A percentile compares a stretch with the other conserved stretches of the same genome.
Conservation (phyloP, 768 basidiomycete species). For the Tricholoma sp. region DNA sequence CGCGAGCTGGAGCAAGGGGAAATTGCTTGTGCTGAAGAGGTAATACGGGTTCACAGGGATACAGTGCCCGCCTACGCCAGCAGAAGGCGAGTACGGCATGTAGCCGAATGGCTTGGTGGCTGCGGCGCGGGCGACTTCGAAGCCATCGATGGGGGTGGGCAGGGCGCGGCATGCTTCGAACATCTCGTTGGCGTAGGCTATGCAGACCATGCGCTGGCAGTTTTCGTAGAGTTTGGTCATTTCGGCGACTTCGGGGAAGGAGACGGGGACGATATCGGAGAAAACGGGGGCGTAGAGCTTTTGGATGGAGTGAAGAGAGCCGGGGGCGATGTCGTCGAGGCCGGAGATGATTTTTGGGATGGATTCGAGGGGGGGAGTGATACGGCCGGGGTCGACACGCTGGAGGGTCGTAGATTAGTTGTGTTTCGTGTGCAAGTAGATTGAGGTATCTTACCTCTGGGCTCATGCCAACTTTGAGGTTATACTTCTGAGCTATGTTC, state of each 20-base stretch:
- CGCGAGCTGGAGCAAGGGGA: neutral
- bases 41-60: too few species aligned
- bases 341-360: neutral
- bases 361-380: neutral
- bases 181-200: neutral
- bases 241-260: neutral
- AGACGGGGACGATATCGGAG: neutral
- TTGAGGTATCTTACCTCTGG: neutral
- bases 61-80: neutral
- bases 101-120: neutral
- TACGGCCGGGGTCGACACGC: neutral
- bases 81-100: neutral
- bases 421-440: neutral
- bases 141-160: neutral
- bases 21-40: neutral
- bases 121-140: neutral
- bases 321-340: neutral
- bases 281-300: neutral
- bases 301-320: neutral
- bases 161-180: neutral
- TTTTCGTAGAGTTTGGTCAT: neutral
- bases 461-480: neutral
- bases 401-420: neutral
- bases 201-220: neutral
- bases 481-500: neutral